Evolutionary conservation across 2,329 filamentous ascomycete genomes (phyloP), one percentile per base, ranked within the genome.

Genomic region (Mollisiaceae sp.): DNA sequence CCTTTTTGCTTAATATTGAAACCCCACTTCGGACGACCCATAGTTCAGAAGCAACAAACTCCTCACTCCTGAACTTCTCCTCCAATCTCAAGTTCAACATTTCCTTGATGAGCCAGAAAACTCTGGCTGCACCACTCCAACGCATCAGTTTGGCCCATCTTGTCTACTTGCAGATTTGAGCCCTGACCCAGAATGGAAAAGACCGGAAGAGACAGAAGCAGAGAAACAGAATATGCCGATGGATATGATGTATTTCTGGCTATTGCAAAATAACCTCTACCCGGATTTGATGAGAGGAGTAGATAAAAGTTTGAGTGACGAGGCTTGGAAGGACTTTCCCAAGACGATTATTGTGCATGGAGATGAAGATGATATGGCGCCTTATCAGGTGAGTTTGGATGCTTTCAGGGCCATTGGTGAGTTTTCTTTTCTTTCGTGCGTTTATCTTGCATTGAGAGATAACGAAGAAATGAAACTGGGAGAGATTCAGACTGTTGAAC

Each of bases 371-470:
- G 50, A 54, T 35, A 54, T 54, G 24, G 50, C 18, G 24, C 50
- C 50, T 32, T 54, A 54, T 54, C 24, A 35, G 50, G 50, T 24
- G 24, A 54, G 50, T 54, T 6, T 54, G 8, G 50, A 54, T 54
- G 24, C 18, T 18, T 2, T 12, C 3, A 35, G 12, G 1, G 14
- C 32, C 14, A 54, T 54, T 54, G 50, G 50, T 54, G 50, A 32
- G 50, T 35, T 35, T 24, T 32, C n/a, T 35, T 24, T 32, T 32
- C 27, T 6, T 6, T 32, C 3, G 27, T 1, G 5, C 6, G 2
- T 43, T 43, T 18, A 22, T 8, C n/a, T 50, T 50, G n/a, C 6
- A 5, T 50, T n/a, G n/a, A n/a, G 43, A 8, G 43, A 18, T 8
- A n/a, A 9, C 8, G 43, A n/a, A 2, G n/a, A 47, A 8, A n/a